phyloP scores from a whole-genome alignment of 1,284 basidiomycete species.

The Irpex rosettiformis region DNA sequence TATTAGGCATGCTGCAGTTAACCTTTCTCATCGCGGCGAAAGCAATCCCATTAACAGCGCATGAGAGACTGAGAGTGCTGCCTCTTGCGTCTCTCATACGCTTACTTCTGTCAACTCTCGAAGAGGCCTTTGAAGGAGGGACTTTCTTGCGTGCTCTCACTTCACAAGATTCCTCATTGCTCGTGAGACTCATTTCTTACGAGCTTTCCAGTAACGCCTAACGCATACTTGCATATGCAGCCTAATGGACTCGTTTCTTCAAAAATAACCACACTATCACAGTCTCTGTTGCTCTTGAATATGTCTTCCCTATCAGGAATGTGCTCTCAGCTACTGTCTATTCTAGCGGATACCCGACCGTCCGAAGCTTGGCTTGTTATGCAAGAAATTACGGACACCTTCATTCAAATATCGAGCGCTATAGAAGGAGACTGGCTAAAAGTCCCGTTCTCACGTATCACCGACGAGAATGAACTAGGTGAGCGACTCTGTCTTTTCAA shows the following conservation, averaged over 20 bases:
- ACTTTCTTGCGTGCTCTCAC: constrained; percentile 34
- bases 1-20: constrained; percentile 32
- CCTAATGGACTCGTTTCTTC: constrained; percentile 27
- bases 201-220: neutral
- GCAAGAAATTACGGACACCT: constrained; percentile 36
- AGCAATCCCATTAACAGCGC: constrained; percentile 49
- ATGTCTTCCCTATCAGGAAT: constrained; percentile 53
- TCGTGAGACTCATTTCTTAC: neutral
- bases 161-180: neutral
- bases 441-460: constrained; percentile 37
- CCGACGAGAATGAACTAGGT: constrained; percentile 35
- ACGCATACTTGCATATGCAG: constrained; percentile 11
- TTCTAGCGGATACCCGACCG: constrained; percentile 45
- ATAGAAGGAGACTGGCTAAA: constrained; percentile 54
- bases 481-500: constrained; percentile 15
- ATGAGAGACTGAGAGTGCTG: constrained; percentile 51
- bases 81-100: constrained; percentile 29
- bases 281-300: constrained; percentile 43
- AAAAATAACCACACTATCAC: constrained; percentile 34
- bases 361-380: constrained; percentile 43
- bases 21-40: constrained; percentile 52
- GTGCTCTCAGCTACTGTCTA: constrained; percentile 41
- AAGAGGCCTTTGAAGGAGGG: constrained; percentile 49
- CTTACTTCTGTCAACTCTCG: constrained; percentile 42
- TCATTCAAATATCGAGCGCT: constrained; percentile 35